Conservation (phyloP, 106 monocot species). For the Dendrobium catenatum region DNA sequence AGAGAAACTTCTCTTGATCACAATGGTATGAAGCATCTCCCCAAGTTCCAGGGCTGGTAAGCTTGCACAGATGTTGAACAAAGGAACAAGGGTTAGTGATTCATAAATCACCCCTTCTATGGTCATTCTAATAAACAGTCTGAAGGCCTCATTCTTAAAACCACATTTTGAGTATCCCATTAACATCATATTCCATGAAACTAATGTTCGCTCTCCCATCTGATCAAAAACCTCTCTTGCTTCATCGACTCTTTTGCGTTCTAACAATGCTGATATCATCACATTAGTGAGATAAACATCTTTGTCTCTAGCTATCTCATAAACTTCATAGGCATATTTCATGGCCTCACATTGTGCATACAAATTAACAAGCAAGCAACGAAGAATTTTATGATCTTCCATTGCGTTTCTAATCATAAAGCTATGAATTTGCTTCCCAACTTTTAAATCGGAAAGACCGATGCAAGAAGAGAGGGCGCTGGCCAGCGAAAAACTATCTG, state of each 20-base stretch:
- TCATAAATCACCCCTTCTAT: slow-evolving; percentile 5
- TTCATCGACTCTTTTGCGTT: not conserved
- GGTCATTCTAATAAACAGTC: slow-evolving; percentile 19
- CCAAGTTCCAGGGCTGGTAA: not conserved
- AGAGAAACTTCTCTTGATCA: slow-evolving; percentile 6
- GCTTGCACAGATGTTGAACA: slow-evolving; percentile 4
- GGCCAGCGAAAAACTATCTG: slow-evolving; percentile 15
- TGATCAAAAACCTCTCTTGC: slow-evolving; percentile 11
- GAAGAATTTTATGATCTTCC: slow-evolving; percentile 6
- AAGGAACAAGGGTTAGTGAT: not conserved
- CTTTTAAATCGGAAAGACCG: not conserved
- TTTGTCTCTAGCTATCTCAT: not conserved
- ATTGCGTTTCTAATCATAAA: slow-evolving; percentile 1
- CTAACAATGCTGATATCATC: not conserved
- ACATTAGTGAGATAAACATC: slow-evolving; percentile 10
- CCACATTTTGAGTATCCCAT: slow-evolving; percentile 15
- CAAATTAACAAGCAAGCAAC: slow-evolving; percentile 27
- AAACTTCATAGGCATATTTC: slow-evolving; percentile 1
- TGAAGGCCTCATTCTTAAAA: slow-evolving; percentile 19
- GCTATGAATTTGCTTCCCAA: slow-evolving; percentile 15
- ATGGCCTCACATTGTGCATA: slow-evolving; percentile 20
- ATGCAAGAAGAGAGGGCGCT: slow-evolving; percentile 20
- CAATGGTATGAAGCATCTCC: not conserved
- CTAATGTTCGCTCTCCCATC: slow-evolving; percentile 5
- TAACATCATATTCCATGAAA: slow-evolving; percentile 24